phyloP scores from a whole-genome alignment of 1,139 yeast species.

The Kodamaea suecica region DNA sequence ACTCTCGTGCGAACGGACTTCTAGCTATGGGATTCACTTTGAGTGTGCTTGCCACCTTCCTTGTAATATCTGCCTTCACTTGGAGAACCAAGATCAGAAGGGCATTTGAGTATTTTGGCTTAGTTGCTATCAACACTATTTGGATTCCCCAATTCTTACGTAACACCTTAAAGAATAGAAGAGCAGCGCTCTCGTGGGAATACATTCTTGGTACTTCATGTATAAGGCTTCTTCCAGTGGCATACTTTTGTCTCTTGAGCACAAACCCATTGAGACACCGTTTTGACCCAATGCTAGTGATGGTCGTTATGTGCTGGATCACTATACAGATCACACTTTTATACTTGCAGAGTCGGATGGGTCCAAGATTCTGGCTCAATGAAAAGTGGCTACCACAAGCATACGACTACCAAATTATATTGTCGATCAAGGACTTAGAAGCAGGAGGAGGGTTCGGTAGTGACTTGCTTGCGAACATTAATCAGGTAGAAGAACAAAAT shows the following conservation, averaged over 20 bases:
- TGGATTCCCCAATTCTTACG: slow-evolving; percentile 93
- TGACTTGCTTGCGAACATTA: slow-evolving; percentile 31
- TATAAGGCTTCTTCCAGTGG: slow-evolving; percentile 61
- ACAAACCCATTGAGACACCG: slow-evolving; percentile 54
- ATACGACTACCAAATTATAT: slow-evolving; percentile 74
- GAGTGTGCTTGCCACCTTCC: slow-evolving; percentile 56
- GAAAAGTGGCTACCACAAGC: slow-evolving; percentile 71
- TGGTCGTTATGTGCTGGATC: slow-evolving; percentile 50
- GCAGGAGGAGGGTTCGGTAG: slow-evolving; percentile 41
- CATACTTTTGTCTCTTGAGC: slow-evolving; percentile 51
- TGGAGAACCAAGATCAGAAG: slow-evolving; percentile 64
- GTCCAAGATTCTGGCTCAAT: slow-evolving; percentile 83
- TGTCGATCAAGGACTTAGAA: slow-evolving; percentile 61
- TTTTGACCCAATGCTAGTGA: slow-evolving; percentile 49
- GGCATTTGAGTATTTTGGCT: slow-evolving; percentile 54
- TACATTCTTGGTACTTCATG: slow-evolving; percentile 67
- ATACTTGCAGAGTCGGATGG: slow-evolving; percentile 60
- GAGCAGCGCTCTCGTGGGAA: slow-evolving; percentile 63
- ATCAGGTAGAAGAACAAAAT: slow-evolving; percentile 30
- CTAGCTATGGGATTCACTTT: slow-evolving; percentile 49
- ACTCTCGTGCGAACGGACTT: slow-evolving; percentile 55
- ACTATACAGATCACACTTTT: slow-evolving; percentile 53
- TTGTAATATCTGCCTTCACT: slow-evolving; percentile 53
- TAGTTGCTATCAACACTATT: slow-evolving; percentile 59
- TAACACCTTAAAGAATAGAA: slow-evolving; percentile 70